phyloP scores from a whole-genome alignment of 2,329 filamentous ascomycete species.

The Beauveria medogensis region DNA sequence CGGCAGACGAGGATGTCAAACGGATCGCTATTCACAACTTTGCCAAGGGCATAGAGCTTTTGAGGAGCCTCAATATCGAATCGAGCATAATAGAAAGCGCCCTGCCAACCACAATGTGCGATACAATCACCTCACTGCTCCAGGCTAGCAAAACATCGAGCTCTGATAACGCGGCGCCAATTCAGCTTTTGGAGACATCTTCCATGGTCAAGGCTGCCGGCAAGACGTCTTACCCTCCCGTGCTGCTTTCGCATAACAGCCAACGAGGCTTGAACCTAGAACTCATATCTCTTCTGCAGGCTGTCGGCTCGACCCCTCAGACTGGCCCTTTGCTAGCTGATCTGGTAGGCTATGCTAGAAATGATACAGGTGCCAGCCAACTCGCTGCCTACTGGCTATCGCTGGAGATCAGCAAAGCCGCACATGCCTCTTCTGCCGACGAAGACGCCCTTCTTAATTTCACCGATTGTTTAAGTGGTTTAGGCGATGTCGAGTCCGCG shows the following conservation, averaged over 20 bases:
- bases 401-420: constrained; percentile 59
- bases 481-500: constrained; percentile 36
- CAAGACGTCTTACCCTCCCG: constrained; percentile 42
- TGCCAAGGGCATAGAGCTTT: constrained; percentile 60
- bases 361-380: constrained; percentile 48
- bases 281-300: constrained; percentile 49
- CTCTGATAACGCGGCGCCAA: constrained; percentile 14
- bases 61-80: constrained; percentile 55
- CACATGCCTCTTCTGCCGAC: constrained; percentile 41
- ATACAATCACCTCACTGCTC: constrained; percentile 53
- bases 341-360: constrained; percentile 56
- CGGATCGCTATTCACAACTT: constrained; percentile 65
- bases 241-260: constrained; percentile 57
- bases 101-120: constrained; percentile 60
- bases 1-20: constrained; percentile 72
- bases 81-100: constrained; percentile 60
- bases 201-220: constrained; percentile 11
- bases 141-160: constrained; percentile 16
- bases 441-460: constrained; percentile 59
- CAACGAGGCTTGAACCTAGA: constrained; percentile 54
- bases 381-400: constrained; percentile 75
- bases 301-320: constrained; percentile 48
- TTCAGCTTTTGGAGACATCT: constrained; percentile 19
- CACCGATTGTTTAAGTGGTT: constrained; percentile 28
- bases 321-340: constrained; percentile 54